Evolutionary conservation across 352 stramenopile genomes (phyloP), one percentile per base, ranked within the genome.

Genomic region (Pythium pyrilobum): DNA sequence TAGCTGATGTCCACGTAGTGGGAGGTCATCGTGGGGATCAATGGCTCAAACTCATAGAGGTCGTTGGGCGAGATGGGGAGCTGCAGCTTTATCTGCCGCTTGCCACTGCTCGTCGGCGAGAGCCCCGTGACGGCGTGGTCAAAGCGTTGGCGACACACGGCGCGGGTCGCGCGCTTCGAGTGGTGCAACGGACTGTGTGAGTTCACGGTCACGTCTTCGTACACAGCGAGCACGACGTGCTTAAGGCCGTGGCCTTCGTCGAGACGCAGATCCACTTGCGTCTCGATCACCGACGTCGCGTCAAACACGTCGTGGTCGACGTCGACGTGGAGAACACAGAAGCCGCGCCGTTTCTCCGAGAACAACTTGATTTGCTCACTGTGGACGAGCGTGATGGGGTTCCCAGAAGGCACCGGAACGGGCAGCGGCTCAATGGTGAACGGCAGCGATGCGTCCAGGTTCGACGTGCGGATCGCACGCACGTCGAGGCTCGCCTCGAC

Each of bases 11-110:
- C 39, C 24, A 46, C 11, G 16, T 52, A 52, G 42, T 45, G 23
- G 20, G 42, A 53, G 8, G 11, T 41, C 52, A 53, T 53, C 16
- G 52, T 60, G 7, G 52, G 52, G 12, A 34, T 50, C 15, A 60
- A 28, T 18, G 23, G 28, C 3, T 38, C 34, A 13, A 39, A 32
- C 6, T 51, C 46, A 1, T n/a, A 43, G n/a, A 52, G 6, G 9
- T 51, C 33, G 15, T 48, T 42, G 5, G 44, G 29, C 6, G 52
- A 36, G 24, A 60, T 44, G n/a, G 52, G 52, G 2, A 60, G 28
- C 18, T 38, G 33, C 11, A 60, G 25, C 11, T 16, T 21, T n/a
- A 54, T 18, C 5, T 49, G 15, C 31, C 27, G 7, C 12, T 42
- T 41, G 12, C 20, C 28, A 13, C 18, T 41, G 18, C 16, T 29